Percentiles rank a stretch among this genome's conserved stretches.
Evolutionary conservation across 768 basidiomycete species (phyloP).

Genomic region (Amanita phalloides): DNA sequence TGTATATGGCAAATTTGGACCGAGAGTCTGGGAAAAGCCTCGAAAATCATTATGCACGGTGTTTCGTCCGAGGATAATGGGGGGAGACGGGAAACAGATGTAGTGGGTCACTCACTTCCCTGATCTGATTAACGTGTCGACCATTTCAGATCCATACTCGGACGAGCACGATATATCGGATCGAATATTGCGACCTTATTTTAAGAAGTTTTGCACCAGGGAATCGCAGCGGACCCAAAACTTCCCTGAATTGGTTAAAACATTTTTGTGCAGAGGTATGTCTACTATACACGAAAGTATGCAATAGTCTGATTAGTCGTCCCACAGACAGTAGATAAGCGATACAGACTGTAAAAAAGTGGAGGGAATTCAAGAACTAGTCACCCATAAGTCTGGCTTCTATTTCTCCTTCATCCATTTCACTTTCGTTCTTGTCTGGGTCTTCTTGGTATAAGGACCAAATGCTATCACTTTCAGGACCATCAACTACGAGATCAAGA

Average conservation of each 20-base stretch:
- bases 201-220: slow-evolving; percentile 28
- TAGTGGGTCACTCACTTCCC: background rate
- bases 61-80: background rate
- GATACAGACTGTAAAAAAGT: slow-evolving; percentile 1
- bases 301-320: background rate
- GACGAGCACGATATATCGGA: slow-evolving; percentile 35
- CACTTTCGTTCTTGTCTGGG: slow-evolving; percentile 24
- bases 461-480: slow-evolving; percentile 56
- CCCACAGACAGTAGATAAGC: slow-evolving; percentile 1
- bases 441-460: slow-evolving; percentile 51
- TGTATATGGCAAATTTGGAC: slow-evolving; percentile 60
- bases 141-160: slow-evolving; percentile 32
- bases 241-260: slow-evolving; percentile 43
- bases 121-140: slow-evolving; percentile 10
- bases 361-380: slow-evolving; percentile 2
- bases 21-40: slow-evolving; percentile 33
- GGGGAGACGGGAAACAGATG: background rate
- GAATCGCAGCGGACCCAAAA: slow-evolving; percentile 20
- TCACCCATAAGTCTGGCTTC: slow-evolving; percentile 35
- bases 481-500: slow-evolving; percentile 58
- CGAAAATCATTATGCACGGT: background rate
- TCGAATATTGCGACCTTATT: slow-evolving; percentile 41
- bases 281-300: background rate
- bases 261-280: slow-evolving; percentile 42
- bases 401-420: slow-evolving; percentile 48